Percentiles rank a stretch among this genome's conserved stretches.
These are phyloP conservation scores for Mycena latifolia DNA, from an alignment of 768 basidiomycete genomes.

Conservation along the genomic window DNA sequence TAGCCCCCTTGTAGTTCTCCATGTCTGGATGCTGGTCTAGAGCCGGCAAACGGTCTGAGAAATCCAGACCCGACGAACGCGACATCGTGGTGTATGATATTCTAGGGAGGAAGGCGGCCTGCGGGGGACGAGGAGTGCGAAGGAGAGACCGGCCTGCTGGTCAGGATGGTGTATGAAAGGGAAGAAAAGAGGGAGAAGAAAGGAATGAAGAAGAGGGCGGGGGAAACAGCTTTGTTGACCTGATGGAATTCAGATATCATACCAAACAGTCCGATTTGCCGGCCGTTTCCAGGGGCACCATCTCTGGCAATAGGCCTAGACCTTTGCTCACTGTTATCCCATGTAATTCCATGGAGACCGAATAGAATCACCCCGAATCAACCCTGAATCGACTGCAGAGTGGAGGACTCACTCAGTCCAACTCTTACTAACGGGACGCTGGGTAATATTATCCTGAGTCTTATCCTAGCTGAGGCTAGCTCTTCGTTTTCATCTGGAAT, in stretches of 20 bases:
- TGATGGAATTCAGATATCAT: background rate
- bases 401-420: no score
- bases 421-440: no score
- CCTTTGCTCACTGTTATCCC: background rate
- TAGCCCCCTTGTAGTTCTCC: constrained; percentile 42
- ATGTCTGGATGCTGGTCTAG: constrained; percentile 45
- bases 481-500: no score
- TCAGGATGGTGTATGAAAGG: constrained; percentile 24
- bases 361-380: no score
- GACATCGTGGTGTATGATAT: constrained; percentile 22
- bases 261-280: constrained; percentile 25
- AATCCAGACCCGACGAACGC: constrained; percentile 61
- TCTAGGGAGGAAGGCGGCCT: constrained; percentile 21
- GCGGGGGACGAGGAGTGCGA: constrained; percentile 22
- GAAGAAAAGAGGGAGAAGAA: constrained; percentile 10
- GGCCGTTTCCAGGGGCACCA: constrained; percentile 22
- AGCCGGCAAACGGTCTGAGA: constrained; percentile 53
- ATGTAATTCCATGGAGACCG: constrained; percentile 16
- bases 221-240: constrained; percentile 26
- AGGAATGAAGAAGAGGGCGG: constrained; percentile 31
- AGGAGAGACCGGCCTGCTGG: constrained; percentile 37
- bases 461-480: no score
- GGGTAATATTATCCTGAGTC: no score
- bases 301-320: constrained; percentile 15
- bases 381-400: no score